A percentile compares a stretch with the other conserved stretches of the same genome.
These are phyloP conservation scores for Ciborinia camelliae DNA, from an alignment of 2,329 filamentous ascomycete species.

Conservation along the genomic window DNA sequence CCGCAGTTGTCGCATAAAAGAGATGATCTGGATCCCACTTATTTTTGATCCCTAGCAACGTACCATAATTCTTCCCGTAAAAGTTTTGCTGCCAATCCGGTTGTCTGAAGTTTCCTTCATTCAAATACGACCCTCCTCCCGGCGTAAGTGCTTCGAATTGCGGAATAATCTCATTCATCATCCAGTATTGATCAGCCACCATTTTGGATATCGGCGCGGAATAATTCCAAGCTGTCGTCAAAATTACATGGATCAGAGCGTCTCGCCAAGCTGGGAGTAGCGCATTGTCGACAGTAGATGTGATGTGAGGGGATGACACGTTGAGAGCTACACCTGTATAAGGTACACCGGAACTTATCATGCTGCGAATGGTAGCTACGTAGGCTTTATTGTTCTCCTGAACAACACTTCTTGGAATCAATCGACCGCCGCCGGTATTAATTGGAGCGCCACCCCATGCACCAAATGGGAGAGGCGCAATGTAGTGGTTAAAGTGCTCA, in stretches of 20 bases:
- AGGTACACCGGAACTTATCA: constrained; percentile 36
- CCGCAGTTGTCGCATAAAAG: constrained; percentile 48
- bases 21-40: constrained; percentile 48
- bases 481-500: constrained; percentile 37
- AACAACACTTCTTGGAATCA: constrained; percentile 42
- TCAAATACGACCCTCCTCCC: constrained; percentile 47
- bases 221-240: constrained; percentile 40
- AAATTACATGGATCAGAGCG: constrained; percentile 37
- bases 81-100: constrained; percentile 44
- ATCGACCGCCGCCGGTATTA: constrained; percentile 43
- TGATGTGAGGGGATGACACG: constrained; percentile 29
- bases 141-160: constrained; percentile 42
- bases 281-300: constrained; percentile 35
- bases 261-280: constrained; percentile 45
- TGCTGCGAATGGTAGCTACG: constrained; percentile 34
- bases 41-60: constrained; percentile 46
- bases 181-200: constrained; percentile 32
- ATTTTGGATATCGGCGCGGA: constrained; percentile 34
- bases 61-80: constrained; percentile 47
- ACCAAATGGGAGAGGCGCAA: constrained; percentile 34
- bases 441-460: constrained; percentile 21
- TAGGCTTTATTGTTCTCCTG: constrained; percentile 29
- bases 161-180: constrained; percentile 38
- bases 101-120: constrained; percentile 49
- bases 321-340: constrained; percentile 39